Evolutionary conservation across 352 stramenopile genomes (phyloP), one percentile per base, ranked within the genome.

Genomic region (Pythium aphanidermatum): DNA sequence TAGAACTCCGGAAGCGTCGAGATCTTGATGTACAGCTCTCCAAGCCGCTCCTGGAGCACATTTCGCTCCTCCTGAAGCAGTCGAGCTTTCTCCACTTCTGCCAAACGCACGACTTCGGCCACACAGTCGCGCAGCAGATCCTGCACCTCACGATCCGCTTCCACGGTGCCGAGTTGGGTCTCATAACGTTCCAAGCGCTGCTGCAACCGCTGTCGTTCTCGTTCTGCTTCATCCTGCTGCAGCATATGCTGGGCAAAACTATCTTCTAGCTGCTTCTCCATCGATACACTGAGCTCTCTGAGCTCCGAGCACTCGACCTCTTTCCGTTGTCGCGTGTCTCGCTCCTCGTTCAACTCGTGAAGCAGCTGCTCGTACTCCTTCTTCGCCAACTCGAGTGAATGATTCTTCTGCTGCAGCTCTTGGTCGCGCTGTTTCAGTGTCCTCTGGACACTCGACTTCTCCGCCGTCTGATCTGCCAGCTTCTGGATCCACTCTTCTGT

Each of bases 1-100:
- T 92, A 92, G 34, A 92, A 92, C 31, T 91, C 81, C 24, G 81
- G 81, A 30, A 91, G 61, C 11, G 74, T 85, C 32, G 81, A 89
- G 56, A 91, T 83, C 51, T 91, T 93, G 37, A 88, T 48, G 37
- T 85, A 82, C 20, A 93, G 48, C 34, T 91, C 72, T 13, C 70
- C 73, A 9, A 93, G 60, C 12, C 73, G 68, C 28, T 85, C 63
- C 39, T 88, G 74, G 26, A 93, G 47, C 21, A 84, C 64, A n/a
- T 65, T 62, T 12, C 79, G 74, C 54, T 93, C 81, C 28, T 93
- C 78, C 28, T 71, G 60, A 12, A 91, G 37, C 7, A 66, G 66
- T 1, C 44, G 46, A 13, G 81, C 51, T 35, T 80, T 88, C 13
- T 92, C 80, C 38, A 69, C 58, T 42, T 87, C 69, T 1, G 72